Percentiles rank a stretch among this genome's conserved stretches.
Conservation (phyloP, 1,284 basidiomycete species). For the Fomitiporia mediterranea region DNA sequence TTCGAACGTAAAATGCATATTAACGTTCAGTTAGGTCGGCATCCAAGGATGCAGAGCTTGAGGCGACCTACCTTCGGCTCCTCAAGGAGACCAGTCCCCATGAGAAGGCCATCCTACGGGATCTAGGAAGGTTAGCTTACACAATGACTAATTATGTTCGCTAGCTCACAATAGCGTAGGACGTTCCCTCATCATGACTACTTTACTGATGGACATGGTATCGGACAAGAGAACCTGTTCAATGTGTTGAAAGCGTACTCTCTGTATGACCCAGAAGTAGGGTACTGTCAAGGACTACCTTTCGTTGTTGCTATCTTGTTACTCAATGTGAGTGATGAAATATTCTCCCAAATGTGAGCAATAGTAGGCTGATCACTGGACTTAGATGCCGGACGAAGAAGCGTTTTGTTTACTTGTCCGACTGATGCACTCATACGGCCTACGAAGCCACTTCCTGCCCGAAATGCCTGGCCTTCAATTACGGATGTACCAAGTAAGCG, state of each 20-base stretch:
- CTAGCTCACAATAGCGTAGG: slow-evolving; percentile 33
- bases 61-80: slow-evolving; percentile 79
- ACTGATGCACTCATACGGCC: slow-evolving; percentile 95
- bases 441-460: slow-evolving; percentile 93
- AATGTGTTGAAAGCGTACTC: slow-evolving; percentile 98
- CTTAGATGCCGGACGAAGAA: slow-evolving; percentile 98
- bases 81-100: slow-evolving; percentile 83
- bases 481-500: slow-evolving; percentile 51
- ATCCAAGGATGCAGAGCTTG: slow-evolving; percentile 86
- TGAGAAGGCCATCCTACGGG: slow-evolving; percentile 91
- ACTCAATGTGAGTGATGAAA: slow-evolving; percentile 74
- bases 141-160: background rate
- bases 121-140: slow-evolving; percentile 66
- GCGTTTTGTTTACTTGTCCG: slow-evolving; percentile 95
- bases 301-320: slow-evolving; percentile 94
- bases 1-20: slow-evolving; percentile 15
- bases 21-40: slow-evolving; percentile 54
- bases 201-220: slow-evolving; percentile 87
- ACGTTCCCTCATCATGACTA: slow-evolving; percentile 98
- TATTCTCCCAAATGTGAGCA: slow-evolving; percentile 2
- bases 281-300: slow-evolving; percentile 94
- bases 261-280: slow-evolving; percentile 87
- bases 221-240: slow-evolving; percentile 95
- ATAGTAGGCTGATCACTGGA: slow-evolving; percentile 11
- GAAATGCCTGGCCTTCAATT: slow-evolving; percentile 98